A percentile compares a stretch with the other conserved stretches of the same genome.
Evolutionary conservation across 441 rosid genomes (phyloP).

Genomic region (Omphalea diandra): DNA sequence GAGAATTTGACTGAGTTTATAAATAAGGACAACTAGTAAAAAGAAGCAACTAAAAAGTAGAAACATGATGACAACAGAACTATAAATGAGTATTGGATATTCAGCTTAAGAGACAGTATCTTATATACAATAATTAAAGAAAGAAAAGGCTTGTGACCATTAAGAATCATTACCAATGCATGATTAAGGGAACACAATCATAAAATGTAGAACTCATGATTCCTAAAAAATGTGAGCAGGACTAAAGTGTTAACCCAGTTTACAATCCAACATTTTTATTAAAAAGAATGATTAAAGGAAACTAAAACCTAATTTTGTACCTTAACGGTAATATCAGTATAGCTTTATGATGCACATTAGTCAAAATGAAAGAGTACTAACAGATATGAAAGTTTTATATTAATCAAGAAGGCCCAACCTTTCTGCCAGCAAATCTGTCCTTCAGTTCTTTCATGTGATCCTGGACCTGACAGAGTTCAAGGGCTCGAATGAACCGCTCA

Average conservation of each 20-base stretch:
- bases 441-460: conserved; percentile 65
- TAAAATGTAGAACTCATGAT: neutral
- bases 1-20: neutral
- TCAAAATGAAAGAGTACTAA: conserved; percentile 3
- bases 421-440: conserved; percentile 69
- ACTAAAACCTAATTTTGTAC: neutral
- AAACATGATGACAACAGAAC: neutral
- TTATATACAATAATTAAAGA: neutral
- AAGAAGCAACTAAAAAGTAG: neutral
- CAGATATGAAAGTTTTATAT: neutral
- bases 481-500: conserved; percentile 67
- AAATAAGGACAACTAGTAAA: neutral
- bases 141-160: neutral
- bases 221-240: neutral
- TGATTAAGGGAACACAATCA: neutral
- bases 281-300: neutral
- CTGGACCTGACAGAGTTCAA: conserved; percentile 57
- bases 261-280: neutral
- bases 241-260: neutral
- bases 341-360: conserved; percentile 4
- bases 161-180: neutral
- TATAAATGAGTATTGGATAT: neutral
- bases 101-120: neutral
- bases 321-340: neutral
- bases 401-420: conserved; percentile 38